Conservation (phyloP, 169 alveolate genomes). For the Plasmodium vinckei region DNA sequence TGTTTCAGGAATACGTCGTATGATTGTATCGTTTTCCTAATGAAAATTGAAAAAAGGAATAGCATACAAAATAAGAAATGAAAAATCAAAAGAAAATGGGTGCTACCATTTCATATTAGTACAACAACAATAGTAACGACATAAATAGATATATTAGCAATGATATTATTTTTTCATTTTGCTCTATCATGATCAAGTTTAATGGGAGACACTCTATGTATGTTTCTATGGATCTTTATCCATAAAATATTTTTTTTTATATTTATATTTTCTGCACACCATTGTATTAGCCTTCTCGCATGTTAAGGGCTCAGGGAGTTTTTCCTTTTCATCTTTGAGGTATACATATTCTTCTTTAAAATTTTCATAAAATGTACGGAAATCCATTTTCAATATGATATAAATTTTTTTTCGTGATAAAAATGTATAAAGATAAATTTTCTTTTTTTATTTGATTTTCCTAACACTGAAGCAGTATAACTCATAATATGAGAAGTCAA, state of each 20-base stretch:
- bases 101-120: no score
- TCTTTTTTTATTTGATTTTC: no score
- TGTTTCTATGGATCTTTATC: not conserved
- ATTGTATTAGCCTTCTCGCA: conserved; percentile 41
- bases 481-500: no score
- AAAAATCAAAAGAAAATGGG: no score
- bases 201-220: not conserved
- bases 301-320: conserved; percentile 25
- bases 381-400: conserved; percentile 17
- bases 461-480: no score
- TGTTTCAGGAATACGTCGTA: conserved; percentile 39
- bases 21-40: conserved; percentile 70
- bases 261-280: conserved; percentile 1
- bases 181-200: no score
- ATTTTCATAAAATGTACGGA: conserved; percentile 36
- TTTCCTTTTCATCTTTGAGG: conserved; percentile 43
- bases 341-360: conserved; percentile 59
- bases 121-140: no score
- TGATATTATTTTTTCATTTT: no score
- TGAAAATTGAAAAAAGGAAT: not conserved
- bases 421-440: no score
- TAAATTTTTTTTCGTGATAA: no score
- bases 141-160: no score
- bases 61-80: no score
- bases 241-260: not conserved